Evolutionary conservation across 257 asterid genomes (phyloP), one percentile per base, ranked within the genome.

Genomic region (Prunella vulgaris): DNA sequence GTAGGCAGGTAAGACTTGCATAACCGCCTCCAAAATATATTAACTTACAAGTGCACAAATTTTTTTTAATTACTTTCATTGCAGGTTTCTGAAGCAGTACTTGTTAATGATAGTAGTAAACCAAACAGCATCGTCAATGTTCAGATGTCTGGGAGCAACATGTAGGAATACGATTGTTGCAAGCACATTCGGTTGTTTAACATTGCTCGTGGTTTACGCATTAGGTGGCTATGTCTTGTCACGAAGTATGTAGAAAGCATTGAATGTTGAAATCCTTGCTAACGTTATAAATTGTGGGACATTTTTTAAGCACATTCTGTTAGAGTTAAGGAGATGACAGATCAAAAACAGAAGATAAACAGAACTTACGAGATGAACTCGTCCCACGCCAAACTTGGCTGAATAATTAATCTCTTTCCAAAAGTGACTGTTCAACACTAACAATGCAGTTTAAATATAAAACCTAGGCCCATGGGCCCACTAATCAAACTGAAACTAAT

Each of bases 161-260:
- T 85, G 88, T 2, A 84, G 96, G 78, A 80, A 81, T 74, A 83
- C 84, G 89, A 83, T 86, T 49, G 66, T 90, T 53, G 89, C 97
- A 5, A 86, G 77, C 77, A 87, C 97, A 58, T 87, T 83, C n/a
- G 95, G 95, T 25, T 57, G 83, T 53, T 87, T 86, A 78, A 60
- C 74, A 2, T 59, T 90, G 60, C 76, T 87, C 53, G 5, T 86
- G 78, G 81, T 80, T 7, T 76, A 82, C 24, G 84, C 91, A 61
- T 62, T 90, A 40, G 87, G 97, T 32, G 95, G 97, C 46, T 77
- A 86, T 59, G 76, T 90, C 79, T 78, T 90, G 28, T 68, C 96
- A 68, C 78, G 95, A 83, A 80, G 96, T 87, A 85, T 12, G 65
- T 25, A 25, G 37, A 7, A 0, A 28, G 40, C 25, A 64, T 66